Conservation (phyloP, 352 stramenopile species). For the Phytophthora pisi region DNA sequence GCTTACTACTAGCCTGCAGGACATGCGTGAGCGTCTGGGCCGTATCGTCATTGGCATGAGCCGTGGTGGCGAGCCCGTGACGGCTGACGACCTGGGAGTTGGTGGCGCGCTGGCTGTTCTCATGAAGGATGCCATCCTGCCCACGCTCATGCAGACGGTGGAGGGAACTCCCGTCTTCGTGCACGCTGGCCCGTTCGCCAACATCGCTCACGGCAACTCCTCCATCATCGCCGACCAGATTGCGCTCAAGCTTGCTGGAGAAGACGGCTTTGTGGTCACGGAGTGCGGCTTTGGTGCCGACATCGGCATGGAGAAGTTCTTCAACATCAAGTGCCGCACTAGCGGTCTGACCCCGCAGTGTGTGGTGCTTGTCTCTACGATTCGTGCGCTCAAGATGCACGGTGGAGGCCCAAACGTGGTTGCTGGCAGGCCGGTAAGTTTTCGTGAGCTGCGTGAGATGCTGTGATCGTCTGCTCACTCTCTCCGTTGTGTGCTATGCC, state of each 20-base stretch:
- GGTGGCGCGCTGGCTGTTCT: slow-evolving; percentile 96
- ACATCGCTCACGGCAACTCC: slow-evolving; percentile 98
- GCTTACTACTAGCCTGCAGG: slow-evolving; percentile 92
- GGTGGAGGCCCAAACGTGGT: slow-evolving; percentile 96
- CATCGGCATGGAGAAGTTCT: slow-evolving; percentile 98
- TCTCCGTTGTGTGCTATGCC: neutral
- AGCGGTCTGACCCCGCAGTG: slow-evolving; percentile 96
- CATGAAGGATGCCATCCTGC: slow-evolving; percentile 98
- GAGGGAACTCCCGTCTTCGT: slow-evolving; percentile 97
- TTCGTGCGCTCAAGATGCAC: slow-evolving; percentile 99
- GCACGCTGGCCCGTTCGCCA: slow-evolving; percentile 98
- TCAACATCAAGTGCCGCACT: slow-evolving; percentile 99
- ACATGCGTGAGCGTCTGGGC: slow-evolving; percentile 95
- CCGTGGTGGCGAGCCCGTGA: slow-evolving; percentile 88
- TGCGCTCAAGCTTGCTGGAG: slow-evolving; percentile 92
- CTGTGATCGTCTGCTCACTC: neutral
- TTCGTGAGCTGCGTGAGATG: no score
- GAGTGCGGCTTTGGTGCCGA: slow-evolving; percentile 98
- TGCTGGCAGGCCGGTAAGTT: slow-evolving; percentile 90
- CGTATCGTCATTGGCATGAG: slow-evolving; percentile 95
- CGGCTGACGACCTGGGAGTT: slow-evolving; percentile 96
- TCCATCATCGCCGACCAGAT: slow-evolving; percentile 98
- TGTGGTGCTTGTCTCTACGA: slow-evolving; percentile 89
- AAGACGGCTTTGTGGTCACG: slow-evolving; percentile 97
- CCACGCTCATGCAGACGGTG: slow-evolving; percentile 98